These are phyloP conservation scores for Sporodiniella umbellata DNA, from an alignment of 371 early-diverging fungal species.

Conservation along the genomic window DNA sequence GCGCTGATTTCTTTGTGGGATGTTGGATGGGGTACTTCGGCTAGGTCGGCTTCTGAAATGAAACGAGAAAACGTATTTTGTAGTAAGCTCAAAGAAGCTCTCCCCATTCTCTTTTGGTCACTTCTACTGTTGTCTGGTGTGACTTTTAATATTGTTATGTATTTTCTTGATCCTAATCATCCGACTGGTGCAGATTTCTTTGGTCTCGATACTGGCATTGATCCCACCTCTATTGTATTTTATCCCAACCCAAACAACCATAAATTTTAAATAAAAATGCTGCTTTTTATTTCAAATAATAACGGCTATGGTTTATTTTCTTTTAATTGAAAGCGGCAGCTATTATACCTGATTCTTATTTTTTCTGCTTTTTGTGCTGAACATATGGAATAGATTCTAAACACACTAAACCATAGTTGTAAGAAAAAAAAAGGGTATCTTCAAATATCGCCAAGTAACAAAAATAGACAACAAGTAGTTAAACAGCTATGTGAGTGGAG, in stretches of 20 bases:
- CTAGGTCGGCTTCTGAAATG: conserved; percentile 40
- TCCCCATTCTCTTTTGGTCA: conserved; percentile 41
- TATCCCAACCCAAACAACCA: conserved; percentile 26
- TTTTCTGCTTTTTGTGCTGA: background rate
- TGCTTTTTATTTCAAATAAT: background rate
- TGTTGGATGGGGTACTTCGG: conserved; percentile 60
- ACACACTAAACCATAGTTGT: no score
- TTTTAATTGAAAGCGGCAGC: no score
- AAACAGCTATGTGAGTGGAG: no score
- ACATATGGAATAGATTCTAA: background rate
- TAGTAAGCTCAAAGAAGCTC: conserved; percentile 35
- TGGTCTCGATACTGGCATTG: conserved; percentile 7
- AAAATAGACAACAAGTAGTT: no score
- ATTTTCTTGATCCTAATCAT: conserved; percentile 16
- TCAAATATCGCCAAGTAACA: no score
- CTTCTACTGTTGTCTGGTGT: conserved; percentile 29
- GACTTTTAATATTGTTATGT: conserved; percentile 27
- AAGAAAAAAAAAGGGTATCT: no score
- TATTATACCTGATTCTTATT: no score
- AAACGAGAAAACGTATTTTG: conserved; percentile 33
- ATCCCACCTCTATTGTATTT: conserved; percentile 39
- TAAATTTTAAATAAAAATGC: background rate
- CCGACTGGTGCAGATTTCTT: conserved; percentile 16
- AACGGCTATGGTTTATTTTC: no score
- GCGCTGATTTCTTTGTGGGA: conserved; percentile 59